phyloP scores from a whole-genome alignment of 2,329 filamentous ascomycete species.

The Sphaerulina musiva region DNA sequence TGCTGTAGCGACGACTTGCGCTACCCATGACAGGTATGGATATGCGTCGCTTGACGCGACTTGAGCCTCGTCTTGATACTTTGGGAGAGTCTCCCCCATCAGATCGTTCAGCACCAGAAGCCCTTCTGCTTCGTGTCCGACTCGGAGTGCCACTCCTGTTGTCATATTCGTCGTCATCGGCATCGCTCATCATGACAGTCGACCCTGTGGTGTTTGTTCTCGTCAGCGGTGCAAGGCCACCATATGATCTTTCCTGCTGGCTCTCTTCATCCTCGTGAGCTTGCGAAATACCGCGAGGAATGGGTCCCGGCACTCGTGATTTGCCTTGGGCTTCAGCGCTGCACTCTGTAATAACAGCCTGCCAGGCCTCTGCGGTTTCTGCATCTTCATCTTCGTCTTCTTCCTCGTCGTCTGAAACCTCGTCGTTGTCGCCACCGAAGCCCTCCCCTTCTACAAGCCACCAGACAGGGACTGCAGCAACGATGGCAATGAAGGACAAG shows the following conservation, averaged over 20 bases:
- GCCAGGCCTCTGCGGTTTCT: conserved; percentile 15
- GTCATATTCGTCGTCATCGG: conserved; percentile 23
- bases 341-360: conserved; percentile 18
- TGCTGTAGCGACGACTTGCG: conserved; percentile 39
- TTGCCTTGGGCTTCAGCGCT: conserved; percentile 24
- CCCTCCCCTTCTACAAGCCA: conserved; percentile 70
- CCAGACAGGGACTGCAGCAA: conserved; percentile 66
- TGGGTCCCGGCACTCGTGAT: conserved; percentile 9
- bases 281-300: neutral
- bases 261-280: conserved; percentile 31
- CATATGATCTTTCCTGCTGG: conserved; percentile 32
- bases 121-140: conserved; percentile 10
- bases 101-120: conserved; percentile 13
- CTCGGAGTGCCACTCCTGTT: conserved; percentile 8
- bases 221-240: conserved; percentile 31
- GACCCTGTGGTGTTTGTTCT: conserved; percentile 30
- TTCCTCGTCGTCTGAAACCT: conserved; percentile 35
- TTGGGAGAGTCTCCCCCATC: conserved; percentile 4
- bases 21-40: conserved; percentile 42
- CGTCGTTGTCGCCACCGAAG: conserved; percentile 41
- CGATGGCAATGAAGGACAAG: conserved; percentile 55
- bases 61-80: conserved; percentile 25
- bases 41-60: conserved; percentile 35
- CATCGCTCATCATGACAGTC: conserved; percentile 20
- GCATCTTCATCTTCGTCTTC: conserved; percentile 33